Evolutionary conservation across 2,329 filamentous ascomycete species (phyloP).

Genomic region (Calonectria leucothoes): DNA sequence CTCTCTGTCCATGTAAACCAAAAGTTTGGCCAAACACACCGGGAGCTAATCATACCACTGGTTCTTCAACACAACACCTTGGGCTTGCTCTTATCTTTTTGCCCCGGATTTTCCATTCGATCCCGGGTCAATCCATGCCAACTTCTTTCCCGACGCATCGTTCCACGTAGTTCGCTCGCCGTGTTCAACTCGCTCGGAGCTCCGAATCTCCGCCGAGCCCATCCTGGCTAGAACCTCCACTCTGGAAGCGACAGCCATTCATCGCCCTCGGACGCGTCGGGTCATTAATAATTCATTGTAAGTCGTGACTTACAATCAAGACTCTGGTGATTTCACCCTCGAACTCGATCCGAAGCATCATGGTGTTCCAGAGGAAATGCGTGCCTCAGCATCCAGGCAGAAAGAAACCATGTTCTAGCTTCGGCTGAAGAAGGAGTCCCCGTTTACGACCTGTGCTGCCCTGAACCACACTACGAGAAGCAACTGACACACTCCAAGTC

Average conservation of each 20-base stretch:
- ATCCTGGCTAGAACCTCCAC: neutral
- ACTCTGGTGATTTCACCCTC: neutral
- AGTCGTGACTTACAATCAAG: neutral
- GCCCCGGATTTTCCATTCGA: neutral
- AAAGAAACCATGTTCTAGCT: neutral
- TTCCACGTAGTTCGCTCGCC: neutral
- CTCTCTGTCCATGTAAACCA: neutral
- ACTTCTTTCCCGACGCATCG: neutral
- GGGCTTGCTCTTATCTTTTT: neutral
- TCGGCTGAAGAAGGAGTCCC: neutral
- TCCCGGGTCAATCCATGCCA: neutral
- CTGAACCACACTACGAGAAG: neutral
- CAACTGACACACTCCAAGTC: neutral
- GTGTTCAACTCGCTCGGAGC: neutral
- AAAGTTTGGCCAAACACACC: conserved; percentile 1
- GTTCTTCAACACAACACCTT: neutral
- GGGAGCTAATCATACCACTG: neutral
- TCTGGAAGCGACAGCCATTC: neutral
- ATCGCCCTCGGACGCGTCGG: neutral
- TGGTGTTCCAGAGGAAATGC: neutral
- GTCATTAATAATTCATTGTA: neutral
- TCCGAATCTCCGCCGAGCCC: conserved; percentile 5
- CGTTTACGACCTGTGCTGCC: neutral
- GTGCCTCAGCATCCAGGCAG: neutral
- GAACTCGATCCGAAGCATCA: neutral